These are phyloP conservation scores for Parachaetomium inaequale DNA, from an alignment of 495 filamentous ascomycete genomes.

Conservation along the genomic window DNA sequence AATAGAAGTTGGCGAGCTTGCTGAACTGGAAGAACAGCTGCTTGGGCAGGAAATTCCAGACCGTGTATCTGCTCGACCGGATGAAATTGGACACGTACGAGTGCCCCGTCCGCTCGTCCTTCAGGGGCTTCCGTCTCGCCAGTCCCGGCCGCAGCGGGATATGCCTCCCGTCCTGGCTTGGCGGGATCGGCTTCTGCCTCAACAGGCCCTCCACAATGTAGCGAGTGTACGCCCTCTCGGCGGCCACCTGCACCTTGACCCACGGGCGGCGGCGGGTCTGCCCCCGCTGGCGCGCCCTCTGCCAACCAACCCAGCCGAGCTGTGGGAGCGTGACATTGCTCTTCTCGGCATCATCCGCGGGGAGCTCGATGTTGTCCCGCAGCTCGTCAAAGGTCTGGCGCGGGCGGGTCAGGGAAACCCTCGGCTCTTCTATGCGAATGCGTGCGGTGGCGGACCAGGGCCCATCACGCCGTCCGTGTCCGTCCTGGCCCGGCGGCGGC, in stretches of 20 bases:
- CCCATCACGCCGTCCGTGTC: constrained; percentile 1
- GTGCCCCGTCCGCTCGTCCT: constrained; percentile 74
- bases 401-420: constrained; percentile 28
- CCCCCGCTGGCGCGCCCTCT: constrained; percentile 22
- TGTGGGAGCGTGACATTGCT: constrained; percentile 20
- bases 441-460: not conserved
- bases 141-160: constrained; percentile 55
- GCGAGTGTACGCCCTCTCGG: constrained; percentile 31
- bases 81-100: constrained; percentile 75
- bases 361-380: constrained; percentile 20
- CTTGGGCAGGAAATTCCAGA: constrained; percentile 84
- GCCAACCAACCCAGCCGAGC: constrained; percentile 25
- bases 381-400: constrained; percentile 28
- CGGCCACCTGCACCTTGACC: constrained; percentile 11
- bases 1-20: constrained; percentile 88
- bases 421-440: constrained; percentile 15
- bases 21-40: constrained; percentile 88
- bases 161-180: constrained; percentile 55
- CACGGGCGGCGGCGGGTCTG: constrained; percentile 19
- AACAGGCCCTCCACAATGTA: constrained; percentile 46
- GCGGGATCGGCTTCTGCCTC: constrained; percentile 43
- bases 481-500: constrained; percentile 1
- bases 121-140: constrained; percentile 40
- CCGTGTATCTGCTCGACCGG: constrained; percentile 76
- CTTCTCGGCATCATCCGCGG: constrained; percentile 20